Evolutionary conservation across 2,329 filamentous ascomycete species (phyloP), one percentile per base, ranked within the genome.

Genomic region (Nakataea oryzae): DNA sequence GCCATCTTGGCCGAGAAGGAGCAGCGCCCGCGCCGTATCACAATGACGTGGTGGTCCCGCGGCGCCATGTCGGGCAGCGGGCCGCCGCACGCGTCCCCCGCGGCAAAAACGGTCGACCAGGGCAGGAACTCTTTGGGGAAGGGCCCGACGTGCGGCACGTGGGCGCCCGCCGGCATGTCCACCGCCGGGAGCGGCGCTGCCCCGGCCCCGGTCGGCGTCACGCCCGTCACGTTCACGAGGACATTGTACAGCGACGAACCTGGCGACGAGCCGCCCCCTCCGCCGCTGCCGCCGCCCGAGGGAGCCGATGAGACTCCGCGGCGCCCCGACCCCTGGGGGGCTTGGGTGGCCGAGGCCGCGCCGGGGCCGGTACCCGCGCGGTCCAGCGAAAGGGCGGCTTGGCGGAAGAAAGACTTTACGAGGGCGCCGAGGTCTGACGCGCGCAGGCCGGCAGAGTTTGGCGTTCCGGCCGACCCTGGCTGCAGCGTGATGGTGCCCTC

Each of bases 1-100:
- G 82, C 80, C 0, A 97, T 76, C 73, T 99, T 99, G 30, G 88
- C 77, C 47, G 84, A 87, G 73, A 97, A 97, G 28, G 83, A 88
- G 76, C 95, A 99, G 1, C 85, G 86, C 54, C 95, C 93, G 7
- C 95, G 86, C 30, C 84, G 86, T 68, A 97, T 80, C 59, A 96
- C 83, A 63, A 99, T 86, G 64, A 97, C 79, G 60, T 96, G 87
- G 74, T 96, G 80, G 57, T 78, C 74, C 30, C 78, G 78, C 3
- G 81, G 74, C 0, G 78, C 80, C 21, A 72, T 69, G n/a, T 82
- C 79, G 2, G 81, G 80, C 2, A 85, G 73, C 3, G 78, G 76
- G n/a, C 78, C 76, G 63, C 80, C 77, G 73, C 93, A 95, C 12
- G 86, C 83, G 21, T 88, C 77, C 62, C 80, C 88, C 11, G 87